These are phyloP conservation scores for Sisymbrium irio DNA, from an alignment of 345 rosid genomes.

Conservation along the genomic window DNA sequence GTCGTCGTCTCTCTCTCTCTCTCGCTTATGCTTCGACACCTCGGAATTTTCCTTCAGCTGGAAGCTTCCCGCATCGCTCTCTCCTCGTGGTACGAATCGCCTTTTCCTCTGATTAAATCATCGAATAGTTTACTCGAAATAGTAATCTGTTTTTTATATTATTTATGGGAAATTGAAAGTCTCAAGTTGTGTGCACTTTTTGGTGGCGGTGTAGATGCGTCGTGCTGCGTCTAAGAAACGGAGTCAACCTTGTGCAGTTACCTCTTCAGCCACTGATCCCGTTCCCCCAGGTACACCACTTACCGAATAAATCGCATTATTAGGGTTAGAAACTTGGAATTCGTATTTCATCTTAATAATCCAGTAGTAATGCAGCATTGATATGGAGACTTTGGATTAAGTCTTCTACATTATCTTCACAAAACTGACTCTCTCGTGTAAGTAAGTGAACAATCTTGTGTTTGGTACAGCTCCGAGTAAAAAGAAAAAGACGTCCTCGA, in stretches of 20 bases:
- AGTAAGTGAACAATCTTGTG: not conserved
- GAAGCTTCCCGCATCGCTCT: not conserved
- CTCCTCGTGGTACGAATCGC: not conserved
- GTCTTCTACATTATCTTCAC: no score
- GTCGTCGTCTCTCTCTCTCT: no score
- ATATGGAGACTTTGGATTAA: no score
- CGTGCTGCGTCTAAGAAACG: constrained; percentile 71
- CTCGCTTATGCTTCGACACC: not conserved
- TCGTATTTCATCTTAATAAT: no score
- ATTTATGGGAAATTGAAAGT: not conserved
- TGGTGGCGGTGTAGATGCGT: constrained; percentile 61
- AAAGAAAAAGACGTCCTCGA: constrained; percentile 62
- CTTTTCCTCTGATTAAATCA: not conserved
- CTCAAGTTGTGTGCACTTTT: constrained; percentile 7
- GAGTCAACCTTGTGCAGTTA: constrained; percentile 58
- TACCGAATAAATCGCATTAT: no score
- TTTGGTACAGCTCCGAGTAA: constrained; percentile 57
- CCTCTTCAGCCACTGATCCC: constrained; percentile 70
- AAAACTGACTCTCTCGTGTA: not conserved
- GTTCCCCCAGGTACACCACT: constrained; percentile 92
- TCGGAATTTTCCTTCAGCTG: not conserved
- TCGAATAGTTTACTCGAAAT: not conserved
- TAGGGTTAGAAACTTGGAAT: no score
- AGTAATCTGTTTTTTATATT: not conserved
- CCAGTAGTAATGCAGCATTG: no score